Conservation (phyloP, 805 yeast species). For the Lachancea lanzarotensis region DNA sequence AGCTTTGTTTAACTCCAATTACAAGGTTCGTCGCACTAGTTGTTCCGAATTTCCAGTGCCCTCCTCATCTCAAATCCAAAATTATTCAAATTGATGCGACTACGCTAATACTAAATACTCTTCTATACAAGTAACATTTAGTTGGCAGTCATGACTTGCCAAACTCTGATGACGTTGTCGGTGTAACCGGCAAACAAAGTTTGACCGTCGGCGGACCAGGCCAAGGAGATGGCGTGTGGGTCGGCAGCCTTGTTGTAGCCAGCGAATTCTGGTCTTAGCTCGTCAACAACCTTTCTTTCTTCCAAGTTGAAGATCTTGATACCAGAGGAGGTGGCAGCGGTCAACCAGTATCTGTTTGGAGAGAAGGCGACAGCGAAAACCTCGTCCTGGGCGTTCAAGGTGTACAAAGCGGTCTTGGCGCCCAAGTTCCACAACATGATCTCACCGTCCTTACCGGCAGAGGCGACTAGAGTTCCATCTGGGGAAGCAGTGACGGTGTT, state of each 20-base stretch:
- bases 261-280: constrained; percentile 96
- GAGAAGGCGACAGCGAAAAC: constrained; percentile 98
- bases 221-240: constrained; percentile 95
- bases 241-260: constrained; percentile 84
- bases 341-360: constrained; percentile 99
- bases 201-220: constrained; percentile 99
- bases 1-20: too few species aligned
- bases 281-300: constrained; percentile 89
- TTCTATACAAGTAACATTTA: constrained; percentile 14
- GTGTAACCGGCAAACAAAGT: constrained; percentile 99
- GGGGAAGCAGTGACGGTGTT: constrained; percentile 97
- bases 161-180: constrained; percentile 98
- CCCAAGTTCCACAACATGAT: constrained; percentile 97
- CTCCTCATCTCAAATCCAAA: background rate
- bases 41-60: too few species aligned
- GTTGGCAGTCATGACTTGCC: constrained; percentile 94
- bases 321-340: constrained; percentile 98
- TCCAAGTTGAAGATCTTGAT: constrained; percentile 98
- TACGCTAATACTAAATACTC: constrained; percentile 7
- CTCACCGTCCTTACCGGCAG: constrained; percentile 99
- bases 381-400: constrained; percentile 92
- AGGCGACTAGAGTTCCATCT: constrained; percentile 98
- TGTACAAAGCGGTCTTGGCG: constrained; percentile 80
- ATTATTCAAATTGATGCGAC: constrained; percentile 5
- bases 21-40: too few species aligned